Evolutionary conservation across 345 rosid species (phyloP).

Genomic region (Eutrema heterophyllum): DNA sequence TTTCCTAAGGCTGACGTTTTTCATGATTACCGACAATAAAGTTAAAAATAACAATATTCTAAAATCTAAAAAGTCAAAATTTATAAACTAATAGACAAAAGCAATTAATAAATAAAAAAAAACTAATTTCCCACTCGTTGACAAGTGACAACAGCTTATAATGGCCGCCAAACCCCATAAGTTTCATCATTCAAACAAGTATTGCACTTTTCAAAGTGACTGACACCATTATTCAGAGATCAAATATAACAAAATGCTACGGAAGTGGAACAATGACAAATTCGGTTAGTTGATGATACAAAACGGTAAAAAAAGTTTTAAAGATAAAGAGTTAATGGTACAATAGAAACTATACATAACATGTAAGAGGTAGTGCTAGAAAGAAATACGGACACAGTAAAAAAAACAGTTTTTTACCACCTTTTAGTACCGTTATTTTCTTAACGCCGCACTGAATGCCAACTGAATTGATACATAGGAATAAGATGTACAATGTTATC

Average conservation of each 20-base stretch:
- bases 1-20: background rate
- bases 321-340: background rate
- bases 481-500: no score
- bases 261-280: background rate
- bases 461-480: background rate
- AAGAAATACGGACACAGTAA: background rate
- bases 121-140: background rate
- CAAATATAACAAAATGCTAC: background rate
- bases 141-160: background rate
- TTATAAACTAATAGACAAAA: background rate
- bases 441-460: background rate
- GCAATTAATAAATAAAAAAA: background rate
- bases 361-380: no score
- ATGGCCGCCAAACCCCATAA: background rate
- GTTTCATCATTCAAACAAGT: background rate
- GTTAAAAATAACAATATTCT: background rate
- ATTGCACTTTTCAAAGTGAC: background rate
- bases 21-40: background rate
- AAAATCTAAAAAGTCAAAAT: slow-evolving; percentile 8
- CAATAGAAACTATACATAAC: no score
- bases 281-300: background rate
- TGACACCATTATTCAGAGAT: background rate
- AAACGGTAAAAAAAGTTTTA: background rate
- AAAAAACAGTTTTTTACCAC: background rate
- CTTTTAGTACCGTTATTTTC: background rate